These are phyloP conservation scores for Alternaria hordeiaustralica DNA, from an alignment of 2,329 filamentous ascomycete genomes.

Conservation along the genomic window DNA sequence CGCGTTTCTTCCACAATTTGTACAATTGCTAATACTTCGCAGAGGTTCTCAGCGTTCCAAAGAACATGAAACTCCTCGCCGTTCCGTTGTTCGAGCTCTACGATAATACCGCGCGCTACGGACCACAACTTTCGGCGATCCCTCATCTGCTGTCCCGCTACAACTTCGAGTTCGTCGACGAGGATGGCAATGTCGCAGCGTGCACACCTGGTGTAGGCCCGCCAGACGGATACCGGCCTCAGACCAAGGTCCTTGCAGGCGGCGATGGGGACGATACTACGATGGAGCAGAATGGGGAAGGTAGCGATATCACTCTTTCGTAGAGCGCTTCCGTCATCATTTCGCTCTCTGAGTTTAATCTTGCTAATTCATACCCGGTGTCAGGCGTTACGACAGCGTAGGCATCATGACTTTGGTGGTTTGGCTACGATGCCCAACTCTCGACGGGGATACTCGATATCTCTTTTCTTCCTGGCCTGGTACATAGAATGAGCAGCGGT, in stretches of 20 bases:
- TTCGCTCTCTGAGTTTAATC: background rate
- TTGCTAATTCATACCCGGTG: constrained; percentile 3
- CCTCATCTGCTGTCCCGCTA: constrained; percentile 93
- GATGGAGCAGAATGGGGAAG: constrained; percentile 48
- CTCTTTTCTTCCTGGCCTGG: background rate
- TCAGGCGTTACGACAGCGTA: constrained; percentile 5
- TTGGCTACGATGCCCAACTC: background rate
- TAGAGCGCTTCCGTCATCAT: constrained; percentile 13
- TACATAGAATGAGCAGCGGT: background rate
- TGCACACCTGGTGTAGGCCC: constrained; percentile 79
- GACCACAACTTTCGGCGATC: constrained; percentile 93
- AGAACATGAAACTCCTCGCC: constrained; percentile 99
- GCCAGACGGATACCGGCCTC: constrained; percentile 39
- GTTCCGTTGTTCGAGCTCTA: constrained; percentile 98
- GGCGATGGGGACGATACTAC: constrained; percentile 47
- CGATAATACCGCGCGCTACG: constrained; percentile 94
- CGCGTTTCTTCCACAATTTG: constrained; percentile 3
- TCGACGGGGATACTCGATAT: background rate
- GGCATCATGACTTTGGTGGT: background rate
- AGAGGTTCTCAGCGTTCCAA: constrained; percentile 96
- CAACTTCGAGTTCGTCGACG: constrained; percentile 97
- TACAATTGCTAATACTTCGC: constrained; percentile 21
- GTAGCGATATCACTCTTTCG: constrained; percentile 44
- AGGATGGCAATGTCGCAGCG: constrained; percentile 85
- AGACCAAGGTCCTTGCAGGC: constrained; percentile 48